Percentiles rank a stretch among this genome's conserved stretches.
phyloP scores from a whole-genome alignment of 2,329 filamentous ascomycete species.

The Ophiosphaerella korrae region DNA sequence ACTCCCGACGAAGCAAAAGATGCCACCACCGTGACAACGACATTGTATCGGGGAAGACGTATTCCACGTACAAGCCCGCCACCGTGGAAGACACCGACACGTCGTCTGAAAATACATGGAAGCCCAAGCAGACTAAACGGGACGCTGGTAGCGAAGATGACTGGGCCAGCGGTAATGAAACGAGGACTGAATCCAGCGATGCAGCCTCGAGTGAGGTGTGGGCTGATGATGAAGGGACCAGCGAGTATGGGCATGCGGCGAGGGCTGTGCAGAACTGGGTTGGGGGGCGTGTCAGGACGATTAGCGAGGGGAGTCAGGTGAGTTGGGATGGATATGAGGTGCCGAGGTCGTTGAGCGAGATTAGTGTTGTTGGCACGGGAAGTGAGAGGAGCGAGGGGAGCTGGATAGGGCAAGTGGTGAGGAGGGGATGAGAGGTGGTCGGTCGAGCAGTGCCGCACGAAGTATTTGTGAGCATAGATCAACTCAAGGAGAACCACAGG shows the following conservation, averaged over 20 bases:
- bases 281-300: background rate
- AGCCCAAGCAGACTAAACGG: conserved; percentile 1
- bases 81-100: conserved; percentile 28
- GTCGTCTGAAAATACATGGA: conserved; percentile 7
- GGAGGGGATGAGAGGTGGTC: background rate
- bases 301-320: conserved; percentile 3
- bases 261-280: conserved; percentile 1
- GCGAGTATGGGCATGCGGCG: background rate
- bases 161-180: background rate
- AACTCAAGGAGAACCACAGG: background rate
- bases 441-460: background rate
- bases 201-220: no score
- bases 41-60: conserved; percentile 9
- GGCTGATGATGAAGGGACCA: no score
- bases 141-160: conserved; percentile 1
- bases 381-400: conserved; percentile 13
- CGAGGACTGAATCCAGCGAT: no score
- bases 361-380: conserved; percentile 16
- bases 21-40: background rate
- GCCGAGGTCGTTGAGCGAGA: conserved; percentile 23
- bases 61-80: conserved; percentile 26
- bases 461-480: background rate
- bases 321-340: conserved; percentile 30
- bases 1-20: background rate
- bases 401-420: background rate